Conservation (phyloP, 192 early-diverging fungal genomes). For the Mortierella antarctica region DNA sequence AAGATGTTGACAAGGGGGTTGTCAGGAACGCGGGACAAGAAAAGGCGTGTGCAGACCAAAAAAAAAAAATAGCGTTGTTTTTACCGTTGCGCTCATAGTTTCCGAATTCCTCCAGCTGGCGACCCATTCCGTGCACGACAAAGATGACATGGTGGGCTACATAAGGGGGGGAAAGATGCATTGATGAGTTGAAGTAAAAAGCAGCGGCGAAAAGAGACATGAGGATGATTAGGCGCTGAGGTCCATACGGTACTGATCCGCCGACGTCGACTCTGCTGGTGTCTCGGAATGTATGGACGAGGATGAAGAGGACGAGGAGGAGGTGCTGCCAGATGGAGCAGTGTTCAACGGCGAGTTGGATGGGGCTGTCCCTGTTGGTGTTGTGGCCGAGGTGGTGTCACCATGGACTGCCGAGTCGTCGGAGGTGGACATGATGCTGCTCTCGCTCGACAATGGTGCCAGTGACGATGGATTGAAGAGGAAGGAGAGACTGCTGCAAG, state of each 20-base stretch:
- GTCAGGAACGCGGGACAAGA: not conserved
- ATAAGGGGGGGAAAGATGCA: not conserved
- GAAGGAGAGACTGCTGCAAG: not conserved
- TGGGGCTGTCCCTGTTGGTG: not conserved
- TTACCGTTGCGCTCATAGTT: slow-evolving; percentile 59
- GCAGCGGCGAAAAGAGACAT: not conserved
- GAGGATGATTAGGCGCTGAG: too few relatives aligned
- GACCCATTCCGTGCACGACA: slow-evolving; percentile 66
- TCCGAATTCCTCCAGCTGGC: slow-evolving; percentile 60
- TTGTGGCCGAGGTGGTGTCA: not conserved
- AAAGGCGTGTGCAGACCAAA: too few relatives aligned
- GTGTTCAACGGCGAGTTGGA: too few relatives aligned
- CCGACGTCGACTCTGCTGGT: too few relatives aligned
- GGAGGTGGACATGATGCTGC: too few relatives aligned
- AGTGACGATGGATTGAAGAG: too few relatives aligned
- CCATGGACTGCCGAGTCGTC: not conserved
- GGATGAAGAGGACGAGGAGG: too few relatives aligned
- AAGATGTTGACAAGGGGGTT: not conserved
- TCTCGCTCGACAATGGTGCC: not conserved
- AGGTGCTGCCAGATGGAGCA: too few relatives aligned
- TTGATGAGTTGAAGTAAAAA: not conserved
- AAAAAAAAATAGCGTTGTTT: not conserved
- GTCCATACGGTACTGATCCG: too few relatives aligned
- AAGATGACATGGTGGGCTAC: slow-evolving; percentile 59
- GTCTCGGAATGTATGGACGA: too few relatives aligned